Conservation (phyloP, 371 early-diverging fungal genomes). For the Mortierella sp. region DNA sequence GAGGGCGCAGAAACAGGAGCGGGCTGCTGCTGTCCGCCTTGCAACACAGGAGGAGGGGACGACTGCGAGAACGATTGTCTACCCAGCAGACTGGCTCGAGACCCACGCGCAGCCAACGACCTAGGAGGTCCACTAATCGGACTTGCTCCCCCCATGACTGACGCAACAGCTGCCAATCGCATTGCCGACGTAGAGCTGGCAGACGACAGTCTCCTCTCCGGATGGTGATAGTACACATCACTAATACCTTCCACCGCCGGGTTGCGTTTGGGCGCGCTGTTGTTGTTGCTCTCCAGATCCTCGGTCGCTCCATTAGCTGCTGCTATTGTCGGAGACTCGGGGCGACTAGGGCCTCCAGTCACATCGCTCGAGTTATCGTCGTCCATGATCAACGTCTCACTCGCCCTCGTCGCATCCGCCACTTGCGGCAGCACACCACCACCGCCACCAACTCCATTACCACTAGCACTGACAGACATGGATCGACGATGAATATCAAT, state of each 20-base stretch:
- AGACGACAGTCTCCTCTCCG: slow-evolving; percentile 65
- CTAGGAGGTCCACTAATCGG: slow-evolving; percentile 8
- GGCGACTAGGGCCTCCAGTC: slow-evolving; percentile 25
- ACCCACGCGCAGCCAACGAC: slow-evolving; percentile 22
- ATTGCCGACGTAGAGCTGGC: slow-evolving; percentile 19
- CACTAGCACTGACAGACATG: not conserved
- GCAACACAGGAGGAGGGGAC: not conserved
- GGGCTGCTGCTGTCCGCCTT: not conserved
- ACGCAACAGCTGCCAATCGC: not conserved
- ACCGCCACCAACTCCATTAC: not conserved
- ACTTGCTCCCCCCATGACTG: not conserved
- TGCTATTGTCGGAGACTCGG: slow-evolving; percentile 9
- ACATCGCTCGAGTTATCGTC: slow-evolving; percentile 27
- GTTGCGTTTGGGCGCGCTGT: slow-evolving; percentile 21
- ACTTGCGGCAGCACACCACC: not conserved
- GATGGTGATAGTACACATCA: slow-evolving; percentile 70
- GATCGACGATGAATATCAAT: not conserved
- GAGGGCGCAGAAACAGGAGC: slow-evolving; percentile 5
- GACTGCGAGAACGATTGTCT: slow-evolving; percentile 9
- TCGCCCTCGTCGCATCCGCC: not conserved
- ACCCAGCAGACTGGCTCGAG: slow-evolving; percentile 22
- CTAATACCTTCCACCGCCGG: slow-evolving; percentile 43
- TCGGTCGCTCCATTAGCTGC: not conserved
- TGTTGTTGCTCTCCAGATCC: not conserved
- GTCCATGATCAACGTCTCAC: not conserved